phyloP scores from a whole-genome alignment of 129 eudicot genomes.

The Flaveria bidentis region DNA sequence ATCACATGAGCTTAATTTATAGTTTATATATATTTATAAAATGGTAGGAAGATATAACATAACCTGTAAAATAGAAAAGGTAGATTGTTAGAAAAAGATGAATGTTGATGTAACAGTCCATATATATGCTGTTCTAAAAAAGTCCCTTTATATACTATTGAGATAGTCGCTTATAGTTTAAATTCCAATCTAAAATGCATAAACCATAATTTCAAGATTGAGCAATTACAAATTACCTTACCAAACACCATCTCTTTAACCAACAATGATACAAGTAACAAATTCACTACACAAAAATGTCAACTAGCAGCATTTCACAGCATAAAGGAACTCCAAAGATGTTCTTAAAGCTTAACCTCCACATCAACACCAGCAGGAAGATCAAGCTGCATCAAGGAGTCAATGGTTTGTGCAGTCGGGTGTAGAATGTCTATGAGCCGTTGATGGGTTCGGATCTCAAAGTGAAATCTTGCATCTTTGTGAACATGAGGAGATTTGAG shows the following conservation, averaged over 20 bases:
- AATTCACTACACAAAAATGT: conserved; percentile 27
- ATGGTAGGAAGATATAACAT: no score
- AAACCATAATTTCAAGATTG: conserved; percentile 7
- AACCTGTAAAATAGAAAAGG: background rate
- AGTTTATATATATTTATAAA: no score
- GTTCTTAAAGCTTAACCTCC: conserved; percentile 75
- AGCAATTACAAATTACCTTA: conserved; percentile 24
- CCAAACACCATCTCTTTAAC: conserved; percentile 21
- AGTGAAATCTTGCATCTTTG: conserved; percentile 93
- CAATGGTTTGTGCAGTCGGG: conserved; percentile 94
- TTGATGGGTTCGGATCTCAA: conserved; percentile 93
- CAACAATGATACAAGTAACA: conserved; percentile 23
- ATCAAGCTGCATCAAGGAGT: conserved; percentile 89
- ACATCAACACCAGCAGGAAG: conserved; percentile 96
- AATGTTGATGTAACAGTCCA: no score
- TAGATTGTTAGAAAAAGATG: background rate
- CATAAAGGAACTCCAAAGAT: conserved; percentile 19
- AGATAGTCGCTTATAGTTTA: background rate
- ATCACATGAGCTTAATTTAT: no score
- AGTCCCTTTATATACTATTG: background rate
- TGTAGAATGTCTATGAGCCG: conserved; percentile 84
- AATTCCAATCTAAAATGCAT: background rate
- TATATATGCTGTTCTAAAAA: no score
- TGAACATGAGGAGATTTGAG: conserved; percentile 96
- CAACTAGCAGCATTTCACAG: conserved; percentile 18